Evolutionary conservation across 768 basidiomycete genomes (phyloP).

Genomic region (Termitomyces titanicus): DNA sequence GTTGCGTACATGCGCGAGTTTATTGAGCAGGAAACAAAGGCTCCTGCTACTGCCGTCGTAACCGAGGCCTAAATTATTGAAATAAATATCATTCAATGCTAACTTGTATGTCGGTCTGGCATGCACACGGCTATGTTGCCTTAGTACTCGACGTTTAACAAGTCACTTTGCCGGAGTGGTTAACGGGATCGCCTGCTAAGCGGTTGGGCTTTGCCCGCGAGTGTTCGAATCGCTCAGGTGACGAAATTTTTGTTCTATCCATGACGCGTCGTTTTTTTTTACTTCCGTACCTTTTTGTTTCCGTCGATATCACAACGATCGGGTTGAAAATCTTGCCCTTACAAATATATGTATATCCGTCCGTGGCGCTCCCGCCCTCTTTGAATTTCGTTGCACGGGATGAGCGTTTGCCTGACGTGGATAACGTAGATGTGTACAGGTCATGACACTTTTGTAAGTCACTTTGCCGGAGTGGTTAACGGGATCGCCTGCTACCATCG

Average conservation of each 20-base stretch:
- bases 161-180: slow-evolving; percentile 77
- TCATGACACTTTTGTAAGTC: neutral
- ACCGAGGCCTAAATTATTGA: no score
- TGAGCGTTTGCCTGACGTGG: no score
- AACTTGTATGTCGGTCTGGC: no score
- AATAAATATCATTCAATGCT: no score
- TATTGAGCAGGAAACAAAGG: slow-evolving; percentile 19
- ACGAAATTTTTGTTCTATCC: slow-evolving; percentile 26
- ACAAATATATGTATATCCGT: no score
- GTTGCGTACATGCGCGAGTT: slow-evolving; percentile 61
- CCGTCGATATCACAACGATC: no score
- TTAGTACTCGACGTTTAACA: neutral
- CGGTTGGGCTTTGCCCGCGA: slow-evolving; percentile 50
- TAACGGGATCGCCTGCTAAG: slow-evolving; percentile 81
- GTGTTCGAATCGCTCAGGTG: slow-evolving; percentile 53
- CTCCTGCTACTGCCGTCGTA: no score
- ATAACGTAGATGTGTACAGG: no score
- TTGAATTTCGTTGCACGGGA: neutral
- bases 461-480: slow-evolving; percentile 89
- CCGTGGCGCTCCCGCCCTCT: no score
- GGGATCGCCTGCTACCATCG: slow-evolving; percentile 79
- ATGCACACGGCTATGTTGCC: neutral
- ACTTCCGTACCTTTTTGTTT: neutral
- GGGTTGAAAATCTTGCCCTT: no score
- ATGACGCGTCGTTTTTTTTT: neutral